These are phyloP conservation scores for Mycogone perniciosa DNA, from an alignment of 2,329 filamentous ascomycete species.

Conservation along the genomic window DNA sequence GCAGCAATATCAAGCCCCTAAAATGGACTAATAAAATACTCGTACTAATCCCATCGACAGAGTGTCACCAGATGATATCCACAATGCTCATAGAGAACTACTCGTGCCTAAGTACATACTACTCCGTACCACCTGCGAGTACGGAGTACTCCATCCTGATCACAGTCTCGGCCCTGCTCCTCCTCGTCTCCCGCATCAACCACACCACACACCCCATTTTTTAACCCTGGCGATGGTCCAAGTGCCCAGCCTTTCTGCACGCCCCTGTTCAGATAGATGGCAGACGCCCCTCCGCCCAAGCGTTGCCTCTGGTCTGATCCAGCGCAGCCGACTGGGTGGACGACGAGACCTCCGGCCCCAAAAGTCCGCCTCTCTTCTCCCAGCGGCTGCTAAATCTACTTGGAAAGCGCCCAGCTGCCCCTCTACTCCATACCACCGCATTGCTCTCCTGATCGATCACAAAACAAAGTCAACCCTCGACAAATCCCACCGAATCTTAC, in stretches of 20 bases:
- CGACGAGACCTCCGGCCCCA: slow-evolving; percentile 3
- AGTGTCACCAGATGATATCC: too few relatives aligned
- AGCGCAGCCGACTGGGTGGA: slow-evolving; percentile 6
- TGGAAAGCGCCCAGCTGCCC: not conserved
- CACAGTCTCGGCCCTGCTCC: not conserved
- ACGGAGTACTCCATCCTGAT: not conserved
- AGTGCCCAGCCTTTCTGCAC: not conserved
- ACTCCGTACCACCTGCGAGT: not conserved
- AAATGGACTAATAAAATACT: too few relatives aligned
- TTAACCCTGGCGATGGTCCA: too few relatives aligned
- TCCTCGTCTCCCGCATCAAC: not conserved
- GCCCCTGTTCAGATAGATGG: not conserved
- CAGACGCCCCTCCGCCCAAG: slow-evolving; percentile 2
- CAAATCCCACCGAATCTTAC: not conserved
- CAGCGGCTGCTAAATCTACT: not conserved
- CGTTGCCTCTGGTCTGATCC: slow-evolving; percentile 1
- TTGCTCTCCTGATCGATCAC: slow-evolving; percentile 6
- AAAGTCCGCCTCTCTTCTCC: slow-evolving; percentile 6
- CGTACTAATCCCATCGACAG: too few relatives aligned
- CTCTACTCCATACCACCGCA: slow-evolving; percentile 5
- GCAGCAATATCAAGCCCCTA: too few relatives aligned
- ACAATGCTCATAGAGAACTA: too few relatives aligned
- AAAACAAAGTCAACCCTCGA: not conserved
- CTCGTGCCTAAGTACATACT: not conserved
- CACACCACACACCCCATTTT: not conserved